phyloP scores from a whole-genome alignment of 208 protist genomes.

The Balamuthia mandrillaris region DNA sequence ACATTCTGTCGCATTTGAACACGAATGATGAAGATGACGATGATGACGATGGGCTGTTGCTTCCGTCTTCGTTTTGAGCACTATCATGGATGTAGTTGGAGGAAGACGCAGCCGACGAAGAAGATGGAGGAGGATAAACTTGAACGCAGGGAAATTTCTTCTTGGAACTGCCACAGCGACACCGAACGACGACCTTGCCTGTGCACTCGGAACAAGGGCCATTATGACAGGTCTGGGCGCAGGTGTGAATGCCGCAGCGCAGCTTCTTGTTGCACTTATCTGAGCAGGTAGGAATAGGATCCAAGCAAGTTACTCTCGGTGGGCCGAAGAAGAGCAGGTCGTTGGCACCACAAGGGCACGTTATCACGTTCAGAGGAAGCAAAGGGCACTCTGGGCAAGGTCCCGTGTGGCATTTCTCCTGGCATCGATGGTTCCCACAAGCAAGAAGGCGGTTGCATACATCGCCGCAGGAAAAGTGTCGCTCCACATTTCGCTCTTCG shows the following conservation, averaged over 20 bases:
- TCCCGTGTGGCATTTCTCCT: slow-evolving; percentile 55
- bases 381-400: slow-evolving; percentile 56
- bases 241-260: too few relatives aligned
- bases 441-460: slow-evolving; percentile 44
- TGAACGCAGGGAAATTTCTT: not conserved
- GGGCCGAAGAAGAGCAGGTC: slow-evolving; percentile 25
- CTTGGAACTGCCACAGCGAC: slow-evolving; percentile 7
- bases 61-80: too few relatives aligned
- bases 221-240: too few relatives aligned
- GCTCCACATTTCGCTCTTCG: not conserved
- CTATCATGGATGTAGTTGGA: too few relatives aligned
- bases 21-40: too few relatives aligned
- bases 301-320: slow-evolving; percentile 41
- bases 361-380: slow-evolving; percentile 8
- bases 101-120: too few relatives aligned
- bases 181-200: slow-evolving; percentile 11
- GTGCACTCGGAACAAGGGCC: not conserved
- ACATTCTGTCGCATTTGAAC: slow-evolving; percentile 40
- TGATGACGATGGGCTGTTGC: too few relatives aligned
- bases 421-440: slow-evolving; percentile 61
- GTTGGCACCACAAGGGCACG: slow-evolving; percentile 46
- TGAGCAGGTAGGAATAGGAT: slow-evolving; percentile 53
- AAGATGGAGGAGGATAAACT: not conserved
- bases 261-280: too few relatives aligned
- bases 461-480: slow-evolving; percentile 63